These are phyloP conservation scores for Metschnikowia rubicola DNA, from an alignment of 805 yeast genomes.

Conservation along the genomic window DNA sequence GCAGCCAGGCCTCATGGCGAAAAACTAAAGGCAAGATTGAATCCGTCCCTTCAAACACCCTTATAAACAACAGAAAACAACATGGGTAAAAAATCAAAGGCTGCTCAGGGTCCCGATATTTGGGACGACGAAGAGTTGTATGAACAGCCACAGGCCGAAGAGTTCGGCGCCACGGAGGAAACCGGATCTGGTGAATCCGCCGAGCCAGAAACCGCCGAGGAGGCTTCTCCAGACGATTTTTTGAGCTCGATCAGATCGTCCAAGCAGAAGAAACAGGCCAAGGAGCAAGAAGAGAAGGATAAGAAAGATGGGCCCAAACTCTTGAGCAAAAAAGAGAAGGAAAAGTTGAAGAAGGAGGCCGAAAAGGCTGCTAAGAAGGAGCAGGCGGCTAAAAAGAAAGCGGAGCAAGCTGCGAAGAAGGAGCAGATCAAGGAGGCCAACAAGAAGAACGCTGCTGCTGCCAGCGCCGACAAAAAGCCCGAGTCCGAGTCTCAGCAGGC, in stretches of 20 bases:
- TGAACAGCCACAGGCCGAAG: conserved; percentile 37
- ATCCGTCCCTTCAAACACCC: neutral
- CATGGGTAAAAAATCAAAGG: conserved; percentile 54
- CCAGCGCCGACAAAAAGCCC: conserved; percentile 20
- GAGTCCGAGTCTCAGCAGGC: conserved; percentile 20
- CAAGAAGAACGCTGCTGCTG: conserved; percentile 39
- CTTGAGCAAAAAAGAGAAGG: conserved; percentile 90
- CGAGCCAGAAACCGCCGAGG: conserved; percentile 10
- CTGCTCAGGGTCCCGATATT: conserved; percentile 62
- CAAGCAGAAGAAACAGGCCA: conserved; percentile 71
- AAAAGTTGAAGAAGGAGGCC: conserved; percentile 90
- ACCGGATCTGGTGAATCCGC: conserved; percentile 14
- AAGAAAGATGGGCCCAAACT: conserved; percentile 61
- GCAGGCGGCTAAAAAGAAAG: conserved; percentile 81
- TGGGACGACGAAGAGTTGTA: conserved; percentile 75
- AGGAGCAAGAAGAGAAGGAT: conserved; percentile 55
- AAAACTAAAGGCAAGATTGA: neutral
- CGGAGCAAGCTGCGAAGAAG: conserved; percentile 57
- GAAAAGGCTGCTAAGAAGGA: conserved; percentile 91
- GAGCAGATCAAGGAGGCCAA: conserved; percentile 51
- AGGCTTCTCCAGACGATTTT: conserved; percentile 46
- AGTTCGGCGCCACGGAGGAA: conserved; percentile 25
- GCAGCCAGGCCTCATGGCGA: neutral
- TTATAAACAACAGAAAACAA: neutral
- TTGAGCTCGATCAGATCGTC: conserved; percentile 79